A percentile compares a stretch with the other conserved stretches of the same genome.
phyloP scores from a whole-genome alignment of 2,329 filamentous ascomycete genomes.

The Dothidotthia symphoricarpi region DNA sequence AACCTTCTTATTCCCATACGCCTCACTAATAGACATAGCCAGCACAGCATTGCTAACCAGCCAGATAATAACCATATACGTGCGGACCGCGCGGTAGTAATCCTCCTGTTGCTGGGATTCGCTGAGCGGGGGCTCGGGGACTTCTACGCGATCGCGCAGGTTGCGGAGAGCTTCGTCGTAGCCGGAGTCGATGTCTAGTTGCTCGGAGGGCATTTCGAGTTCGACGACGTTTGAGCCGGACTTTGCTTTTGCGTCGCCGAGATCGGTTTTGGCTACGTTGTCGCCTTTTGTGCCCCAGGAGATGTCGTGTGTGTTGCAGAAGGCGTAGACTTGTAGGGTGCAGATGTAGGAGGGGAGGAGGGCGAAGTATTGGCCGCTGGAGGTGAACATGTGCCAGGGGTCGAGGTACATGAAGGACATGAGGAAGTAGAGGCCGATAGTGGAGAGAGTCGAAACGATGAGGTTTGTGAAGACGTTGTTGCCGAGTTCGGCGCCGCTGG shows the following conservation, averaged over 20 bases:
- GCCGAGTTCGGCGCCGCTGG: conserved; percentile 57
- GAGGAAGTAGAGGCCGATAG: conserved; percentile 89
- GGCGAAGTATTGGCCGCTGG: conserved; percentile 84
- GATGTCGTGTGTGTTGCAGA: conserved; percentile 98
- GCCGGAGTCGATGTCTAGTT: conserved; percentile 95
- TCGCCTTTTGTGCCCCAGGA: conserved; percentile 99
- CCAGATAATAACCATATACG: conserved; percentile 97
- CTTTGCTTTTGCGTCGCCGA: conserved; percentile 79
- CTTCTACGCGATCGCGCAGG: conserved; percentile 87
- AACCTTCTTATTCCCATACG: conserved; percentile 70
- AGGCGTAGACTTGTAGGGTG: conserved; percentile 95
- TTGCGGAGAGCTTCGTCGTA: conserved; percentile 97
- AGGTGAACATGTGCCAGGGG: conserved; percentile 99
- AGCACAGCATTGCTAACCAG: conserved; percentile 89
- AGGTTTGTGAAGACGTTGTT: conserved; percentile 94
- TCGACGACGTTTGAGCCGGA: conserved; percentile 71
- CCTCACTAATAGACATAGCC: conserved; percentile 88
- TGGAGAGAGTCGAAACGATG: conserved; percentile 84
- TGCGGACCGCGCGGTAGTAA: conserved; percentile 95
- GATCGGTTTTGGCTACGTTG: conserved; percentile 89
- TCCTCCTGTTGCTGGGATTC: conserved; percentile 92
- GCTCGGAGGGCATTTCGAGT: conserved; percentile 95
- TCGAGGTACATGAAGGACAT: conserved; percentile 97
- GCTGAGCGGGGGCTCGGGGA: conserved; percentile 59
- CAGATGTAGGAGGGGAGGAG: conserved; percentile 93